Base-by-base conservation (phyloP, 1,284 basidiomycete genomes). In the Cryptococcus deneoformans region DNA sequence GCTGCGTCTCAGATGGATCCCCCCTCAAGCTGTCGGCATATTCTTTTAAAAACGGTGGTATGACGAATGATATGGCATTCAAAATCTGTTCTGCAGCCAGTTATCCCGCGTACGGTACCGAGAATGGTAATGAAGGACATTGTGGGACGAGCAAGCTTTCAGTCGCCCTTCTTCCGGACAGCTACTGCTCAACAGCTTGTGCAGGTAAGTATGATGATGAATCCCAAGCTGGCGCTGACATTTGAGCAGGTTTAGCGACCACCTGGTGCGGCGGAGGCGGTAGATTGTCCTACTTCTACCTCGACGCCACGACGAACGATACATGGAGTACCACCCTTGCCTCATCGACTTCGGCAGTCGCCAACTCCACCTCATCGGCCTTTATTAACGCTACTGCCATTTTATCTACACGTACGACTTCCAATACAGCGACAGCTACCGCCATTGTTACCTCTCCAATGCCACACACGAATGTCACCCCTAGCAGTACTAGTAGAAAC, bases 111-210 rank as follows among this genome's bases (percentile, higher is more conserved):
- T 59, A 48, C 38, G 58, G 61, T 54, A 61, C 66, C 35, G 52
- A 66, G 53, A 50, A 54, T 51, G 54, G 66, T 34, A 65, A 59
- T 39, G 61, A 68, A 51, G 71, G 69, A 50, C 67, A 50, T 54
- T 66, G 67, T 39, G 60, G 61, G 6, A 52, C 48, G 16, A 53
- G 37, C 39, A 46, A 60, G 35, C 56, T 56, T 4, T 34, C 20
- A 39, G 12, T 34, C 12, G 14, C 11, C 36, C 24, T 47, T 7
- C 11, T 36, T 8, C 34, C 44, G 3, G 52, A 53, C 14, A 35
- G 44, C 9, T 20, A 47, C 11, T 53, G 52, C n/a, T 37, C 14
- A n/a, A 36, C 44, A 9, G 24, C 3, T 10, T 57, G 56, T 38
- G 20, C 20, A 20, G 20, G 20, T 20, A 20, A 20, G 20, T 20